A percentile compares a stretch with the other conserved stretches of the same genome.
These are phyloP conservation scores for Salvia hispanica DNA, from an alignment of 257 asterid genomes.

Conservation along the genomic window DNA sequence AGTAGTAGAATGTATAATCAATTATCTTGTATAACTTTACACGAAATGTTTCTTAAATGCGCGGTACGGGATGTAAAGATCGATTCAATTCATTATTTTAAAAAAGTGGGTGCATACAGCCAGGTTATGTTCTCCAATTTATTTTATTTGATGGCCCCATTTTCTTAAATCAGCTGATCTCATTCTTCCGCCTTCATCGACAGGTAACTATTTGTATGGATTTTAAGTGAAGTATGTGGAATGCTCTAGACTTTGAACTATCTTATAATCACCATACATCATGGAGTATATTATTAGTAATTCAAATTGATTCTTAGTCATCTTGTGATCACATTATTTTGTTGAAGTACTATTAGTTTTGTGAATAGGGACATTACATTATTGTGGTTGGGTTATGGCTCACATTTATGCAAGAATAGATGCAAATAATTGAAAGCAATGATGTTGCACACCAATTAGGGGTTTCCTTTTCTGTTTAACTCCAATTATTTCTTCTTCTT, in stretches of 20 bases:
- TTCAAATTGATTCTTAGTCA: too few species aligned
- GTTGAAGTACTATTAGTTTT: neutral
- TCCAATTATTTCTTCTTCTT: neutral
- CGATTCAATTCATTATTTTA: conserved; percentile 24
- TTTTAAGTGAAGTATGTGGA: neutral
- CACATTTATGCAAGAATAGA: neutral
- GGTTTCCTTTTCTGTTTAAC: neutral
- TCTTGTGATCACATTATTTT: neutral
- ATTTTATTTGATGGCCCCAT: neutral
- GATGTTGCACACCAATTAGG: neutral
- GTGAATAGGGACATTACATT: conserved; percentile 1
- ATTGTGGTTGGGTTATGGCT: neutral
- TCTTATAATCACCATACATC: too few species aligned
- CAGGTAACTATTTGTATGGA: neutral
- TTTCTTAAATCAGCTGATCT: neutral
- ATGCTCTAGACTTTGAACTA: too few species aligned
- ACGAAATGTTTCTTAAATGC: conserved; percentile 11
- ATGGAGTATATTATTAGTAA: too few species aligned
- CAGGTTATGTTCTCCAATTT: neutral
- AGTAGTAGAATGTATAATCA: conserved; percentile 31
- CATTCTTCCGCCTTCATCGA: neutral
- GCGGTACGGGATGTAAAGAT: conserved; percentile 22
- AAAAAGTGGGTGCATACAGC: conserved; percentile 9
- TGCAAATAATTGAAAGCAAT: neutral
- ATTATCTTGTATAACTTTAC: conserved; percentile 38